Percentiles rank a stretch among this genome's conserved stretches.
Evolutionary conservation across 495 filamentous ascomycete genomes (phyloP).

Genomic region (Hapsidospora chrysogenum): DNA sequence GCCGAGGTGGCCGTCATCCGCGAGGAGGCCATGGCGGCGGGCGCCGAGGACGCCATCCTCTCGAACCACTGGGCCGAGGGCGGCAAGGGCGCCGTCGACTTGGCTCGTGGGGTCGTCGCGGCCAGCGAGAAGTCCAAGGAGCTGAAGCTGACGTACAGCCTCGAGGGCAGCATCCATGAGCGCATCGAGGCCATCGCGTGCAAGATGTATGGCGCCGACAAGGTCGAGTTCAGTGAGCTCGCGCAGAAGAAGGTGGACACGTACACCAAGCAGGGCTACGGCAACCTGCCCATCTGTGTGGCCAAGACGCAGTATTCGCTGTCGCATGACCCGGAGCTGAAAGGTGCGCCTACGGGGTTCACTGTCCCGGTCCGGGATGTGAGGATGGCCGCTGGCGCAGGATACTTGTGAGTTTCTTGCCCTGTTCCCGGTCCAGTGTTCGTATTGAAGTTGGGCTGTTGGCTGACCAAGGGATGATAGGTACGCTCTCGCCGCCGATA

Average conservation of each 20-base stretch:
- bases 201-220: conserved; percentile 83
- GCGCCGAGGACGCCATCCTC: conserved; percentile 82
- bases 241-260: conserved; percentile 92
- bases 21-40: conserved; percentile 83
- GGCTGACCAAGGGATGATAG: too few species aligned
- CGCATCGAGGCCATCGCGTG: conserved; percentile 84
- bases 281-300: conserved; percentile 85
- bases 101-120: conserved; percentile 74
- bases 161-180: conserved; percentile 67
- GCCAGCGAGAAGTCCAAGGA: conserved; percentile 73
- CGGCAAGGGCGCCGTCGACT: conserved; percentile 75
- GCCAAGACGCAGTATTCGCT: conserved; percentile 98
- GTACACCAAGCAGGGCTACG: conserved; percentile 83
- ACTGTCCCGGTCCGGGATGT: conserved; percentile 93
- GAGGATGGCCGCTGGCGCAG: conserved; percentile 80
- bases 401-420: conserved; percentile 53
- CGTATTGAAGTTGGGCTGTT: too few species aligned
- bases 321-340: conserved; percentile 82
- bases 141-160: conserved; percentile 74
- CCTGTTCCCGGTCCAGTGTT: too few species aligned
- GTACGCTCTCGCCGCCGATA: conserved; percentile 90
- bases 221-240: conserved; percentile 83
- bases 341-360: conserved; percentile 93
- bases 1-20: conserved; percentile 79
- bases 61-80: conserved; percentile 97